Percentiles rank a stretch among this genome's conserved stretches.
phyloP scores from a whole-genome alignment of 495 filamentous ascomycete genomes.

The Gamarada debralockiae region DNA sequence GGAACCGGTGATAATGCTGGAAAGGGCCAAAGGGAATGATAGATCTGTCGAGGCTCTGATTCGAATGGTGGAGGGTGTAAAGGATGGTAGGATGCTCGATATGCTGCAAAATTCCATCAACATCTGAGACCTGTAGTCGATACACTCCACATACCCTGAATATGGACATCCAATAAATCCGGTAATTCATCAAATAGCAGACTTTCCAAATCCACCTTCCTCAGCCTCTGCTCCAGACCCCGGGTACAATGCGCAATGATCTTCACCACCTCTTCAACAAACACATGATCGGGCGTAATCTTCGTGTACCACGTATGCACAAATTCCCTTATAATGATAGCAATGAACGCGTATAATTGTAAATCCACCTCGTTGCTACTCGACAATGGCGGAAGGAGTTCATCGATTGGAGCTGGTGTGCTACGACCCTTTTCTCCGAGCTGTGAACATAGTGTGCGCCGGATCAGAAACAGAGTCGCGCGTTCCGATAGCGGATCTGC shows the following conservation, averaged over 20 bases:
- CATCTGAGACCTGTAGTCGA: background rate
- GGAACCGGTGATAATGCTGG: slow-evolving; percentile 77
- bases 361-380: slow-evolving; percentile 89
- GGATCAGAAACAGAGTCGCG: slow-evolving; percentile 46
- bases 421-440: slow-evolving; percentile 31
- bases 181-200: slow-evolving; percentile 88
- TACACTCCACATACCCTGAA: slow-evolving; percentile 62
- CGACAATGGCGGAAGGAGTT: slow-evolving; percentile 84
- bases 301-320: slow-evolving; percentile 89
- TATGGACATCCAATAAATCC: slow-evolving; percentile 72
- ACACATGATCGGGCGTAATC: slow-evolving; percentile 83
- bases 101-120: slow-evolving; percentile 37
- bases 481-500: slow-evolving; percentile 33
- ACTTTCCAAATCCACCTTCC: slow-evolving; percentile 76
- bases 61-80: slow-evolving; percentile 50
- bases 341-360: slow-evolving; percentile 87
- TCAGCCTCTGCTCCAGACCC: slow-evolving; percentile 77
- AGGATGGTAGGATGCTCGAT: slow-evolving; percentile 47
- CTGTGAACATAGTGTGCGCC: slow-evolving; percentile 45
- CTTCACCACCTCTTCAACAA: slow-evolving; percentile 81
- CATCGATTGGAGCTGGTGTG: slow-evolving; percentile 50
- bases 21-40: slow-evolving; percentile 79
- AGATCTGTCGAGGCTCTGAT: slow-evolving; percentile 62
- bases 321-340: slow-evolving; percentile 82
- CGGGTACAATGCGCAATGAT: slow-evolving; percentile 88